Conservation (phyloP, 2,329 filamentous ascomycete genomes). For the Penicillium sp. region DNA sequence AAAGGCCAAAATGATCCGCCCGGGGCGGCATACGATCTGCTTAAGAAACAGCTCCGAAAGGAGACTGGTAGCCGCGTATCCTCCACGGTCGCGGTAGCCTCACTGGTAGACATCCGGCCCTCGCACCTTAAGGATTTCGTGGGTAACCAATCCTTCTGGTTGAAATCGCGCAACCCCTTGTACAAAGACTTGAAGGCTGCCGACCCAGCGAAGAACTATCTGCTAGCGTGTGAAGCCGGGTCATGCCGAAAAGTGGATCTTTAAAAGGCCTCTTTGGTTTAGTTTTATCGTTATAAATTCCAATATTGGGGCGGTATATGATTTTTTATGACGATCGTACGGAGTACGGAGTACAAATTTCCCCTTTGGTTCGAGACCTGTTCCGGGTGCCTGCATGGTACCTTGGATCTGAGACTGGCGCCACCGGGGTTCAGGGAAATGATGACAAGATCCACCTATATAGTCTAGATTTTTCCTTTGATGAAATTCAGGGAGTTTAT, state of each 20-base stretch:
- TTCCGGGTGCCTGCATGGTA: not conserved
- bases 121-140: conserved; percentile 35
- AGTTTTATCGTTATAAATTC: not conserved
- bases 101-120: conserved; percentile 39
- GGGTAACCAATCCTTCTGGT: conserved; percentile 39
- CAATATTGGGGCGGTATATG: not conserved
- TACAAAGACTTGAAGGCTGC: conserved; percentile 38
- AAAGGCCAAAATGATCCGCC: conserved; percentile 24
- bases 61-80: conserved; percentile 35
- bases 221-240: conserved; percentile 41
- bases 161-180: conserved; percentile 38
- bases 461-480: not conserved
- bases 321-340: not conserved
- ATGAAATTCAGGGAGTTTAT: not conserved
- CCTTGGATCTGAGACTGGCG: not conserved
- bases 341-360: not conserved
- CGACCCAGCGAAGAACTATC: conserved; percentile 37
- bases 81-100: conserved; percentile 33
- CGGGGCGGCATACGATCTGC: conserved; percentile 27
- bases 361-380: not conserved
- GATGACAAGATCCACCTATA: not conserved
- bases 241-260: conserved; percentile 38
- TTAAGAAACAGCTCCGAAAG: conserved; percentile 34
- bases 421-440: not conserved
- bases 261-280: conserved; percentile 9